Percentiles rank a stretch among this genome's conserved stretches.
phyloP scores from a whole-genome alignment of 2,329 filamentous ascomycete genomes.

The Penicillium sp. region DNA sequence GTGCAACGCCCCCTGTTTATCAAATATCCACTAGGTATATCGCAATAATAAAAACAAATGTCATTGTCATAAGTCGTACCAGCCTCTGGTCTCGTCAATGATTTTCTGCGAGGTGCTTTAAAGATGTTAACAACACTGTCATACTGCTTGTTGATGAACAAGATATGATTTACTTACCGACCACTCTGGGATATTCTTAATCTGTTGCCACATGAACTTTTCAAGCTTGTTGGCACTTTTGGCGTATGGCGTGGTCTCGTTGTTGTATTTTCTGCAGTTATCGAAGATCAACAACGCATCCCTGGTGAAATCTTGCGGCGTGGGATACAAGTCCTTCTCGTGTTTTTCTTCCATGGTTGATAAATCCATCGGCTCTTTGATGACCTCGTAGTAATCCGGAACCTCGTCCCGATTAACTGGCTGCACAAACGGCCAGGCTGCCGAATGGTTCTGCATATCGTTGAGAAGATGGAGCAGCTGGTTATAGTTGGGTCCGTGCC shows the following conservation, averaged over 20 bases:
- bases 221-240: constrained; percentile 92
- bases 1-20: neutral
- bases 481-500: constrained; percentile 94
- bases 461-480: constrained; percentile 89
- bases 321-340: constrained; percentile 86
- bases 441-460: constrained; percentile 88
- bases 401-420: constrained; percentile 96
- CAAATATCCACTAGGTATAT: neutral
- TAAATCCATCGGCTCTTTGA: constrained; percentile 96
- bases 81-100: constrained; percentile 6
- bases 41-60: constrained; percentile 1
- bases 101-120: constrained; percentile 36
- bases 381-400: constrained; percentile 97
- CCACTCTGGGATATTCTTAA: constrained; percentile 92
- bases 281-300: constrained; percentile 88
- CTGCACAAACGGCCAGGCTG: constrained; percentile 90
- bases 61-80: neutral
- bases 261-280: constrained; percentile 95
- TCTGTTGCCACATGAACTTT: constrained; percentile 92
- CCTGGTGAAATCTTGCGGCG: constrained; percentile 85
- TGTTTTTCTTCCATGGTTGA: constrained; percentile 94
- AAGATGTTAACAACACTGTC: constrained; percentile 11
- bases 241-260: constrained; percentile 88
- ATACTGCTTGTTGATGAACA: neutral
- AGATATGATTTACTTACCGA: constrained; percentile 47